Base-by-base conservation (phyloP, 1,284 basidiomycete species). In the Ceratobasidium sp. region DNA sequence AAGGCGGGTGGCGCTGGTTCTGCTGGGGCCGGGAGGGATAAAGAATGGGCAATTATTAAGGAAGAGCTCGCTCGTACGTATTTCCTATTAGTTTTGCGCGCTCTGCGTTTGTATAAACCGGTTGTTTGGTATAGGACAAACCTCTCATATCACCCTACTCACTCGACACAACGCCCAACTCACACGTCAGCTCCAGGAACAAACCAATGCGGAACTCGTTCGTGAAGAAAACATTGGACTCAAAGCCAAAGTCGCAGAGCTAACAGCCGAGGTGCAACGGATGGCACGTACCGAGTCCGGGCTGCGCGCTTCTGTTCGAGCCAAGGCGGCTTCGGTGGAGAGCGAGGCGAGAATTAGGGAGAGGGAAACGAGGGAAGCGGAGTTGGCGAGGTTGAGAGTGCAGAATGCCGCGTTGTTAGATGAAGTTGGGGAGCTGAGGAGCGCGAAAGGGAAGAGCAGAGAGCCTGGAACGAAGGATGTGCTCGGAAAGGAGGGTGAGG, bases 181-280 rank as follows among this genome's bases (percentile, higher is more conserved):
- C 35, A 75, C 73, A 44, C 73, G 73, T 20, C 73, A 75, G 23
- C 62, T 75, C 35, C 73, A 75, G 27, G n/a, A 62, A 23, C 73
- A 75, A 55, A 60, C 64, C 6, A 75, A 89, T 80, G 84, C 92
- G 12, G 92, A 94, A 80, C 90, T 95, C 0, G 82, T 95, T 57
- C 87, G 88, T 68, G 94, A 95, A 82, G 91, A 94, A 84, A 94
- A 94, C 80, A 86, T 90, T 12, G 86, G 88, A 0, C 83, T 95
- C 1, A 30, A 75, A 44, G 5, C 60, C 48, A 50, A 54, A 23
- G 48, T 75, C 33, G 41, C 73, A 10, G 73, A 75, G 12, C 62
- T 75, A 27, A 41, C 44, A 10, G 62, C 73, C 6, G 73, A 75
- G 44, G 62, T 75, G 20, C 73, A 75, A 66, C 73, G 73, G 0